Evolutionary conservation across 805 yeast species (phyloP), one percentile per base, ranked within the genome.

Genomic region (Ogataea philodendri): DNA sequence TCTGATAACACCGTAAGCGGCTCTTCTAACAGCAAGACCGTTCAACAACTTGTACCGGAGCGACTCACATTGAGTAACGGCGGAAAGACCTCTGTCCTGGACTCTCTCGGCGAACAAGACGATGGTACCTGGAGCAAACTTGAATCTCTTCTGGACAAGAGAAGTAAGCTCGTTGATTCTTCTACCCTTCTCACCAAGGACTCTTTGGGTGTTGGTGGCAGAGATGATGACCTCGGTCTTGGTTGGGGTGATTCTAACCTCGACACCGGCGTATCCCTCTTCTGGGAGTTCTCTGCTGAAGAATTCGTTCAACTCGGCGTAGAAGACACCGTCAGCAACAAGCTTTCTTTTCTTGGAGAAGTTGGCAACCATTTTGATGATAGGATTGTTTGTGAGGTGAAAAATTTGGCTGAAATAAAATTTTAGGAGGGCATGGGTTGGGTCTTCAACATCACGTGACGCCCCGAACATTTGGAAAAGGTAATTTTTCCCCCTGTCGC

Each of bases 181-280:
- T 81, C 97, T 89, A 76, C 98, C 98, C 70, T 89, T 88, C 80
- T 90, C 97, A 79, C 98, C 98, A 62, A 93, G 81, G 59, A 93
- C 97, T 67, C 85, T 94, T 69, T 87, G 94, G 66, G 97, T 89
- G 85, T 88, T 90, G 66, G 97, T 87, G 62, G 98, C 98, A 75
- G 96, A 88, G 77, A 93, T 88, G 70, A 93, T 86, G 58, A 93
- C 86, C 76, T 93, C 97, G 66, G 95, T 88, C 81, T 85, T 89
- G 78, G 90, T 74, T 71, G 97, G 93, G 68, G 97, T 87, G 66
- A 86, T 85, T 78, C 97, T 86, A 70, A 93, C 96, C 78, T 93
- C 98, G 66, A 93, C 96, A 78, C 98, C 98, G 63, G 98, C 93
- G 82, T 93, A 93, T 70, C 98, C 98, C 76, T 93, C 96, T 79